Evolutionary conservation across 2,329 filamentous ascomycete genomes (phyloP), one percentile per base, ranked within the genome.

Genomic region (Cadophora luteo-olivacea): DNA sequence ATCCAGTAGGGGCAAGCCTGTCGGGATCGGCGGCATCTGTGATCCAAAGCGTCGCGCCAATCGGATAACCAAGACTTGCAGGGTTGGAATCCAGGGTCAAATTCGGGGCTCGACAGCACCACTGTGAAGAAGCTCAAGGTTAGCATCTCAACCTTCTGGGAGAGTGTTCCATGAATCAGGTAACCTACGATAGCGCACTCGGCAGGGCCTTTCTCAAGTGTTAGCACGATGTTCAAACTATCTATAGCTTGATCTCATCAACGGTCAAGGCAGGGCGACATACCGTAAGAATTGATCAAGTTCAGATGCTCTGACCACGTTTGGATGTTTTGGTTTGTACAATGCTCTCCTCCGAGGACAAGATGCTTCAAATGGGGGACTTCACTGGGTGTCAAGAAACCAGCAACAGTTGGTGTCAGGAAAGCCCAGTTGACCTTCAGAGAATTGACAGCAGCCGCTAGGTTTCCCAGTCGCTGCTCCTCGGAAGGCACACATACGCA

Each of bases 311-410:
- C 45, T 14, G 78, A 76, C 81, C 81, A 83, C 4, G 72, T 78
- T 7, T 75, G 73, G 58, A 81, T 73, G 67, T 81, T 77, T 25
- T 86, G 81, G 86, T 85, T 54, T 51, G 96, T 32, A 16, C 16
- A 49, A 19, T 67, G 54, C 62, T 75, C 74, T 0, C 74, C 74
- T 14, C 72, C 72, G 2, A 74, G 49, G 7, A 62, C 49, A n/a
- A 75, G 48, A 19, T 55, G 65, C 38, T 69, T 61, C 19, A 75
- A 36, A 16, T 6, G 75, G 68, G 75, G 80, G 9, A 76, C 41
- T 66, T 69, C 41, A 14, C 76, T 77, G 76, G 80, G 82, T 5
- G 72, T 75, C 4, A 77, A 72, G 54, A 81, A 48, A 16, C 38
- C 61, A 8, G 68, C 69, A 19, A 75, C 45, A 9, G 74, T 69